phyloP scores from a whole-genome alignment of 1,284 basidiomycete genomes.

The Lentinus polychrous region DNA sequence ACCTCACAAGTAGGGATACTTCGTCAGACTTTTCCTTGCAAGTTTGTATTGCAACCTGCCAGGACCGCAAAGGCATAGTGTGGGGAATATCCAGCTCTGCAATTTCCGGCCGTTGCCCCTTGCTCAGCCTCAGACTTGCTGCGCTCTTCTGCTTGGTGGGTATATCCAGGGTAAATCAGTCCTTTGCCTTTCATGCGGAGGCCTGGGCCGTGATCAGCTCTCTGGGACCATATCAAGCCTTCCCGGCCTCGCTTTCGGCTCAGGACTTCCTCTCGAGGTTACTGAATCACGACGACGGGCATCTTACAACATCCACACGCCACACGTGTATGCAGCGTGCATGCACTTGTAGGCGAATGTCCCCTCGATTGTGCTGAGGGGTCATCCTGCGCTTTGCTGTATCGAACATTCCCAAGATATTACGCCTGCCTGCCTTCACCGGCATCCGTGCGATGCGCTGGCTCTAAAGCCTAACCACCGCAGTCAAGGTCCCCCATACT shows the following conservation, averaged over 20 bases:
- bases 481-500: background rate
- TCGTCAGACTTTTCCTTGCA: no score
- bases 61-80: no score
- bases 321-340: conserved; percentile 1
- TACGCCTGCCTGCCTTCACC: background rate
- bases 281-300: background rate
- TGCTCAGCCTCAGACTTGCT: no score
- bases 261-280: no score
- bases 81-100: no score
- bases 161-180: no score
- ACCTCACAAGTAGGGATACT: no score
- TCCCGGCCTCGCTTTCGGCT: background rate
- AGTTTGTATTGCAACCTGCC: no score
- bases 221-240: background rate
- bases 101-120: no score
- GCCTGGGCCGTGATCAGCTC: no score
- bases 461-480: background rate
- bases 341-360: background rate
- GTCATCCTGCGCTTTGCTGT: background rate
- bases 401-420: background rate
- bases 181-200: no score
- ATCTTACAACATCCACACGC: background rate
- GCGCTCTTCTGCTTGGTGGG: no score
- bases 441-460: background rate
- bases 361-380: background rate